Base-by-base conservation (phyloP, 257 asterid genomes). In the Plantago major region DNA sequence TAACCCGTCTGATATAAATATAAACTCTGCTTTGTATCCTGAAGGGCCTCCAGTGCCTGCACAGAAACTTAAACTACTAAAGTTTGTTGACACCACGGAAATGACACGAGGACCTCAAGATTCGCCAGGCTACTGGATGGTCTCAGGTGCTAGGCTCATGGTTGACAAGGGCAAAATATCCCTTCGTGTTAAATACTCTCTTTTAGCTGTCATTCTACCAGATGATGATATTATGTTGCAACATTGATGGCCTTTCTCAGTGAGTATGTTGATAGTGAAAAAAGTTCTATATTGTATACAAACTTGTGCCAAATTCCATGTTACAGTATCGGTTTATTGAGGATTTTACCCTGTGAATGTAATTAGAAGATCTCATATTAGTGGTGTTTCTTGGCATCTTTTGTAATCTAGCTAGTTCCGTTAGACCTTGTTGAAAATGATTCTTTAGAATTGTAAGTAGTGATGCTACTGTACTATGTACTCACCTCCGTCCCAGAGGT, bases 71-170 rank as follows among this genome's bases (percentile, higher is more conserved):
- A 86, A 86, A 40, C 85, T 86, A 58, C 64, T 86, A 69, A 83
- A 71, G 74, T 83, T 75, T 62, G 87, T 86, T 14, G 95, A 86
- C 75, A 81, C 89, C 2, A 74, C 78, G 1, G 95, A 86, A 75
- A 86, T 86, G 91, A 76, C 69, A 7, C 80, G 95, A 59, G 91
- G 95, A 47, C 91, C 95, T 15, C 89, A 86, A 77, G 84, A 86
- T 64, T 43, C 81, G 2, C 91, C 95, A 0, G 95, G 95, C 11
- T 86, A 86, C 68, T 86, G 95, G 95, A 87, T 83, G 4, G 91
- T 86, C 40, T 86, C 91, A 28, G 95, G 95, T 59, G 95, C 87
- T 44, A 74, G 95, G 76, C 88, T 86, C 58, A 75, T 78, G 2
- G 91, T 81, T 26, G 95, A 86, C 12, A 76, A 65, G 46, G 87